Percentiles rank a stretch among this genome's conserved stretches.
Conservation (phyloP, 2,329 filamentous ascomycete species). For the Xylariaceae sp. region DNA sequence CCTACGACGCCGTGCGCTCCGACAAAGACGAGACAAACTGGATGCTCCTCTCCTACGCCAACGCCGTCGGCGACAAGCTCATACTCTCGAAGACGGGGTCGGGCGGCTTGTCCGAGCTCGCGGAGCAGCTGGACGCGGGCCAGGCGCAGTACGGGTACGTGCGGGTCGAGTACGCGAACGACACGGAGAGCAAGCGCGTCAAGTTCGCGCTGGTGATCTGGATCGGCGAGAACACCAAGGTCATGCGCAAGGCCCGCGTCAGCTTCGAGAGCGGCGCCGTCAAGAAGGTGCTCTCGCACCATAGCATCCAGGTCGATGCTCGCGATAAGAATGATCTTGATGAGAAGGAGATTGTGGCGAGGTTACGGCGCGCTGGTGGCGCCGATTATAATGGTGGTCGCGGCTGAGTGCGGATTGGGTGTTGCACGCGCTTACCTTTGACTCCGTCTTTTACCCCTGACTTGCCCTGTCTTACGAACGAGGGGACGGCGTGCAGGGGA, state of each 20-base stretch:
- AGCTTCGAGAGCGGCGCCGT: conserved; percentile 62
- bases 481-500: background rate
- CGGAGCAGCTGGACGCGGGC: conserved; percentile 48
- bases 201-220: conserved; percentile 65
- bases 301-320: conserved; percentile 61
- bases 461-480: background rate
- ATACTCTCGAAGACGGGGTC: conserved; percentile 52
- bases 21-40: conserved; percentile 63
- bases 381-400: conserved; percentile 66
- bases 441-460: background rate
- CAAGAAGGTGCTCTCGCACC: conserved; percentile 58
- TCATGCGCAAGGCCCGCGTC: conserved; percentile 66
- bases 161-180: conserved; percentile 64
- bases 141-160: conserved; percentile 64
- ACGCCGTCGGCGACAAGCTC: conserved; percentile 51
- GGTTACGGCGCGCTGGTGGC: conserved; percentile 60
- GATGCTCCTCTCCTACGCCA: conserved; percentile 60
- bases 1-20: conserved; percentile 62
- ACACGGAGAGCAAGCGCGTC: conserved; percentile 61
- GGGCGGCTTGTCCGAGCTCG: conserved; percentile 56
- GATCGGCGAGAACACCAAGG: conserved; percentile 60
- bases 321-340: conserved; percentile 55
- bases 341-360: conserved; percentile 55
- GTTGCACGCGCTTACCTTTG: background rate
- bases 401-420: conserved; percentile 36